These are phyloP conservation scores for Stagonosporopsis tanaceti DNA, from an alignment of 2,329 filamentous ascomycete genomes.

Conservation along the genomic window DNA sequence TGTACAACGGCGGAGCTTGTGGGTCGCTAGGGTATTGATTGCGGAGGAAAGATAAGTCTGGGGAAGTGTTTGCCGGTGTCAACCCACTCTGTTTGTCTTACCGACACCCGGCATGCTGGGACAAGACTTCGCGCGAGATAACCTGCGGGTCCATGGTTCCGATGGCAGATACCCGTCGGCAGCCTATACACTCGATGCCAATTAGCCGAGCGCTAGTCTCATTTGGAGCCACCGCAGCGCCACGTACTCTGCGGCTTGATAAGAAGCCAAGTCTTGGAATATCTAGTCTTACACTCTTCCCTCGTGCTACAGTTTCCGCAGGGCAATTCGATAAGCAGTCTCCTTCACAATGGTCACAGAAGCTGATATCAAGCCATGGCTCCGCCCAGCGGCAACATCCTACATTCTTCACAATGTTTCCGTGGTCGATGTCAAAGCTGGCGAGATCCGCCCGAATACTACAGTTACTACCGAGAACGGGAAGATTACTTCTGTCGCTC, in stretches of 20 bases:
- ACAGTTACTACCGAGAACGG: conserved; percentile 4
- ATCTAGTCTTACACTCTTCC: neutral
- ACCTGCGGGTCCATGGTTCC: neutral
- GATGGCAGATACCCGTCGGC: conserved; percentile 8
- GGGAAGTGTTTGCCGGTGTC: neutral
- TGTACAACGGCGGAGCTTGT: neutral
- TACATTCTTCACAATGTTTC: conserved; percentile 13
- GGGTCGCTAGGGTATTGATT: conserved; percentile 1
- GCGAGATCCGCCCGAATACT: neutral
- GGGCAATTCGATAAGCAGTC: neutral
- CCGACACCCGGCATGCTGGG: neutral
- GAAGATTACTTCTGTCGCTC: neutral
- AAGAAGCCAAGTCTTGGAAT: conserved; percentile 1
- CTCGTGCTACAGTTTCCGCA: neutral
- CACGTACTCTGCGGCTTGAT: neutral
- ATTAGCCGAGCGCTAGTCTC: conserved; percentile 6
- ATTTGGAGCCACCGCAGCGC: neutral
- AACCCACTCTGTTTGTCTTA: neutral
- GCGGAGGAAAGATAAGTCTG: conserved; percentile 1
- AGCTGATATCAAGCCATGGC: conserved; percentile 14
- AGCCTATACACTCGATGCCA: conserved; percentile 2
- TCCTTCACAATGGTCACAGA: conserved; percentile 2
- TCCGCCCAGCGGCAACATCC: conserved; percentile 2
- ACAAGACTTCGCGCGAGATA: neutral
- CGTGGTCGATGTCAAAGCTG: conserved; percentile 1